A percentile compares a stretch with the other conserved stretches of the same genome.
Evolutionary conservation across 257 asterid genomes (phyloP).

Genomic region (Scutellaria minor): DNA sequence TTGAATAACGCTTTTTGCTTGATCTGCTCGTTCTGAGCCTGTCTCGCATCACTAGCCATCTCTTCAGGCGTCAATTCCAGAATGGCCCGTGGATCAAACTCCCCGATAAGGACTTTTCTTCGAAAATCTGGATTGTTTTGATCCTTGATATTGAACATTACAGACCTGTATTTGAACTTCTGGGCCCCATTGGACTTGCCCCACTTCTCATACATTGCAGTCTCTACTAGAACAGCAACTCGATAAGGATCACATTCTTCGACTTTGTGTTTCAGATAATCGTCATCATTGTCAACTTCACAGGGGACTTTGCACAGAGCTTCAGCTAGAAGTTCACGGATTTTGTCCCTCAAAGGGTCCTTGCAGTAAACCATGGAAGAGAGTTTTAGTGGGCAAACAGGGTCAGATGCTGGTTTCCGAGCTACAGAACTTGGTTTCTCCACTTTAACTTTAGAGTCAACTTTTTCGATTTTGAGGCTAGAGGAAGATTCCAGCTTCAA

Average conservation of each 20-base stretch:
- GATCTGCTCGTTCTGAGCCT: constrained; percentile 63
- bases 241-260: constrained; percentile 71
- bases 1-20: constrained; percentile 84
- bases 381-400: constrained; percentile 53
- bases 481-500: constrained; percentile 55
- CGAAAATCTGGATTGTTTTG: constrained; percentile 68
- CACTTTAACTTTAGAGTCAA: constrained; percentile 41
- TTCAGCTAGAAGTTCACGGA: constrained; percentile 60
- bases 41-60: constrained; percentile 91
- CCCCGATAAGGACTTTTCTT: constrained; percentile 73
- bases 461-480: constrained; percentile 41
- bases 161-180: constrained; percentile 64
- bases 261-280: constrained; percentile 50
- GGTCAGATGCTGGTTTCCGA: constrained; percentile 34
- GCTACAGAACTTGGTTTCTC: constrained; percentile 49
- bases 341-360: constrained; percentile 60
- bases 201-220: constrained; percentile 63
- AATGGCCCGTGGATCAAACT: constrained; percentile 52
- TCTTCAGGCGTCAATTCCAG: constrained; percentile 69
- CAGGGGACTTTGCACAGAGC: constrained; percentile 53
- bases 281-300: constrained; percentile 50
- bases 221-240: constrained; percentile 62
- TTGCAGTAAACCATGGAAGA: constrained; percentile 61
- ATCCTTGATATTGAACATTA: constrained; percentile 64
- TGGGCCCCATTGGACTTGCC: constrained; percentile 61